Percentiles rank a stretch among this genome's conserved stretches.
Conservation (phyloP, 2,329 filamentous ascomycete species). For the Fusarium devonianum region DNA sequence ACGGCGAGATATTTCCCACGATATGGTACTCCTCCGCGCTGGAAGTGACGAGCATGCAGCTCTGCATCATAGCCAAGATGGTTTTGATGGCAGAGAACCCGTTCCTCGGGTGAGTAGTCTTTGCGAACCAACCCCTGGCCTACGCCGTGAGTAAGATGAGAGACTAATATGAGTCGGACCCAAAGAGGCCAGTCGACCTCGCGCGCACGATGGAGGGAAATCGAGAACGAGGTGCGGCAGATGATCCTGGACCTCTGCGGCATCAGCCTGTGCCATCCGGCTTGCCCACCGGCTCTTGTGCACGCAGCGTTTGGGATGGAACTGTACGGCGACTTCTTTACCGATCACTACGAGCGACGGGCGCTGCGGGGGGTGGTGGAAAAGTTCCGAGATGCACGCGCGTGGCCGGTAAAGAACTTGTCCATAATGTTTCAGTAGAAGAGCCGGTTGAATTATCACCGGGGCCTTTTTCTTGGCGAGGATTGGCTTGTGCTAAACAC, state of each 20-base stretch:
- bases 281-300: conserved; percentile 49
- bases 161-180: no score
- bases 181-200: conserved; percentile 39
- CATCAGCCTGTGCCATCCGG: conserved; percentile 50
- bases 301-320: conserved; percentile 51
- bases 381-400: conserved; percentile 53
- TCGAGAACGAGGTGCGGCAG: conserved; percentile 49
- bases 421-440: conserved; percentile 46
- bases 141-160: not conserved
- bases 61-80: conserved; percentile 50
- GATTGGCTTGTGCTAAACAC: no score
- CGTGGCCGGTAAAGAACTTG: conserved; percentile 50
- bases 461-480: not conserved
- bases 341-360: conserved; percentile 48
- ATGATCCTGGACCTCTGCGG: conserved; percentile 51
- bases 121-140: not conserved
- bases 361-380: conserved; percentile 52
- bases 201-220: conserved; percentile 45
- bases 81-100: conserved; percentile 52
- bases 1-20: conserved; percentile 51
- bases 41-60: conserved; percentile 51
- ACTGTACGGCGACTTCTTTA: conserved; percentile 53
- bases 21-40: conserved; percentile 51
- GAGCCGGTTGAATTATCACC: no score
- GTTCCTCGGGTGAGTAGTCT: conserved; percentile 43